Conservation (phyloP, 108 stramenopile species). For the Nitzschia inconspicua region DNA sequence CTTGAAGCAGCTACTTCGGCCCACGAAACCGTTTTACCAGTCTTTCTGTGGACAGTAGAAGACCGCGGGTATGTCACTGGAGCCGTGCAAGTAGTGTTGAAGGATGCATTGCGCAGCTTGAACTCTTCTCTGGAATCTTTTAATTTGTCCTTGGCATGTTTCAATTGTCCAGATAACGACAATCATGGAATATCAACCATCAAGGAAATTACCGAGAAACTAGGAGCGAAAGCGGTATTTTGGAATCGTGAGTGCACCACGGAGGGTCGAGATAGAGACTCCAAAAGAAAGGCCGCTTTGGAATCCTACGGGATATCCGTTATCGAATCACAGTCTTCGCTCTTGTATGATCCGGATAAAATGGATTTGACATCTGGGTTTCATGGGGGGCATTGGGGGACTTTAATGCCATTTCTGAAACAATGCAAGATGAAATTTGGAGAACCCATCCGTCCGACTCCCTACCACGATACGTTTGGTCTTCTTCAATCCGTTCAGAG, state of each 20-base stretch:
- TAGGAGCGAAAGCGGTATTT: constrained; percentile 21
- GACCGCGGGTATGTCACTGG: constrained; percentile 7
- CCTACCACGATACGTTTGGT: constrained; percentile 24
- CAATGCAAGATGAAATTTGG: constrained; percentile 28
- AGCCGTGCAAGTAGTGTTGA: constrained; percentile 28
- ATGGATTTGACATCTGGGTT: constrained; percentile 26
- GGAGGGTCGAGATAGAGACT: constrained; percentile 7
- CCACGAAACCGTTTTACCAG: constrained; percentile 23
- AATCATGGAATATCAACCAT: constrained; percentile 12
- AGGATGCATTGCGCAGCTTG: constrained; percentile 29
- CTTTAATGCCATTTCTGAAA: constrained; percentile 45
- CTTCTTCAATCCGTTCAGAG: constrained; percentile 9
- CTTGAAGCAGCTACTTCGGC: constrained; percentile 17
- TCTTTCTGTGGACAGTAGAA: constrained; percentile 31
- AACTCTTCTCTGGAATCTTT: constrained; percentile 11
- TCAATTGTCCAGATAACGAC: background rate
- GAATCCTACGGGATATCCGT: background rate
- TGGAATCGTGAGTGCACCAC: constrained; percentile 38
- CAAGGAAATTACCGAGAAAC: constrained; percentile 2
- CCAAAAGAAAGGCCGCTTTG: background rate
- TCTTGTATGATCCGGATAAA: constrained; percentile 31
- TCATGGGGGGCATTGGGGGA: constrained; percentile 43
- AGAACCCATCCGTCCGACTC: constrained; percentile 23
- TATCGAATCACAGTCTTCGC: constrained; percentile 18
- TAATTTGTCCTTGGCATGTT: constrained; percentile 21